Evolutionary conservation across 2,329 filamentous ascomycete species (phyloP).

Genomic region (Chaetomiaceae sp.): DNA sequence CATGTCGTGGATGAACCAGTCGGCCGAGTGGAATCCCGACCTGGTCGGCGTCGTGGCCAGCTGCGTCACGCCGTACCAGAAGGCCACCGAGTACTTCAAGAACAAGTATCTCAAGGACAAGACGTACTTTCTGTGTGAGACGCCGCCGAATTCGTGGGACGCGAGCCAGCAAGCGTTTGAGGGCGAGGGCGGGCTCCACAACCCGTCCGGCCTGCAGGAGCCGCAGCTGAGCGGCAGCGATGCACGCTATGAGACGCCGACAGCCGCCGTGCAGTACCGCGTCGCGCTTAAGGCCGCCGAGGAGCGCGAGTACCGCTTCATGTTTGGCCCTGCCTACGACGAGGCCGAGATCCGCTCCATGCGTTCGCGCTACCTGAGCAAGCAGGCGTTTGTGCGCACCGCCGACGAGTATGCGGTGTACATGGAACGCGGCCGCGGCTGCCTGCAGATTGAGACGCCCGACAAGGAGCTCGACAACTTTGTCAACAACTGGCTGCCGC

Average conservation of each 20-base stretch:
- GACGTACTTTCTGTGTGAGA: constrained; percentile 51
- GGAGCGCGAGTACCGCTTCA: constrained; percentile 43
- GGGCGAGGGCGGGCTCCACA: constrained; percentile 49
- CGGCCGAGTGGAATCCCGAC: constrained; percentile 44
- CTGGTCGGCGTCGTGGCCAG: constrained; percentile 45
- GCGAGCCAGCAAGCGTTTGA: constrained; percentile 47
- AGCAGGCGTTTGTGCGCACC: constrained; percentile 40
- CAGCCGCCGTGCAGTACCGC: constrained; percentile 48
- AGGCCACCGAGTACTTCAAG: constrained; percentile 50
- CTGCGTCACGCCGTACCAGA: constrained; percentile 52
- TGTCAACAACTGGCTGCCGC: constrained; percentile 53
- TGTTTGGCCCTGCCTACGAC: constrained; percentile 50
- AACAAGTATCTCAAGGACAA: constrained; percentile 52
- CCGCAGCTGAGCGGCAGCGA: constrained; percentile 38
- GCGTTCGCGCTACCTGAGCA: constrained; percentile 43
- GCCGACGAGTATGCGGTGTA: constrained; percentile 44
- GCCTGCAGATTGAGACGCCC: constrained; percentile 46
- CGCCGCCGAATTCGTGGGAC: constrained; percentile 45
- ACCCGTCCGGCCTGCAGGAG: constrained; percentile 37
- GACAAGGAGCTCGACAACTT: constrained; percentile 51
- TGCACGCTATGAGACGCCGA: constrained; percentile 50
- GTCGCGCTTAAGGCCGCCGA: constrained; percentile 35
- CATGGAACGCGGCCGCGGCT: constrained; percentile 44
- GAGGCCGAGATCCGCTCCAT: constrained; percentile 43
- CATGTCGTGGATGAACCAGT: constrained; percentile 59